Conservation (phyloP, 495 filamentous ascomycete species). For the Aeminium ludgeri region DNA sequence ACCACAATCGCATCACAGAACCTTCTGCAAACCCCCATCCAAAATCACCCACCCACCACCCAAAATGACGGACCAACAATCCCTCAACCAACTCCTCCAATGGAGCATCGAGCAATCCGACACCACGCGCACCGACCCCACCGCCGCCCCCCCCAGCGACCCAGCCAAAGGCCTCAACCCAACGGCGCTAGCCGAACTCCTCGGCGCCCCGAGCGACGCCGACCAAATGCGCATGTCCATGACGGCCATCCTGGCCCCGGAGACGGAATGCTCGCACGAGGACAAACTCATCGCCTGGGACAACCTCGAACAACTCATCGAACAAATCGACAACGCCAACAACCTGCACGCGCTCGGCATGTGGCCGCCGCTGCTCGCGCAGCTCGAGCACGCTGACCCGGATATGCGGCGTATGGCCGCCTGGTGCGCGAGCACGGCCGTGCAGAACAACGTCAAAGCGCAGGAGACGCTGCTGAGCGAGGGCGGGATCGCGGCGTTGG, state of each 20-base stretch:
- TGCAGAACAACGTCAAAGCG: slow-evolving; percentile 78
- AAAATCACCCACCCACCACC: neutral
- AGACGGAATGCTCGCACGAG: slow-evolving; percentile 42
- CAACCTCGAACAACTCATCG: slow-evolving; percentile 87
- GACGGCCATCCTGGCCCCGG: slow-evolving; percentile 43
- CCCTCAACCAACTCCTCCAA: slow-evolving; percentile 67
- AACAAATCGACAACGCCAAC: slow-evolving; percentile 88
- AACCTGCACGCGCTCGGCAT: slow-evolving; percentile 60
- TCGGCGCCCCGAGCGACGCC: slow-evolving; percentile 71
- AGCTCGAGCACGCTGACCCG: slow-evolving; percentile 47
- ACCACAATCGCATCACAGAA: too few species aligned
- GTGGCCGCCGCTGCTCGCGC: slow-evolving; percentile 60
- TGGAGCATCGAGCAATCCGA: slow-evolving; percentile 79
- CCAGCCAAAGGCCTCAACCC: slow-evolving; percentile 38
- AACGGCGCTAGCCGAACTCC: slow-evolving; percentile 50
- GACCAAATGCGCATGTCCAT: slow-evolving; percentile 78
- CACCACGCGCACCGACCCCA: slow-evolving; percentile 22
- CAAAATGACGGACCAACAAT: slow-evolving; percentile 32
- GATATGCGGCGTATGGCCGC: slow-evolving; percentile 68
- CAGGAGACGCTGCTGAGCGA: slow-evolving; percentile 63
- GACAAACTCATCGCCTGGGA: slow-evolving; percentile 81
- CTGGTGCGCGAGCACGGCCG: slow-evolving; percentile 85
- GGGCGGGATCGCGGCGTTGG: slow-evolving; percentile 52
- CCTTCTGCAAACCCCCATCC: too few species aligned
- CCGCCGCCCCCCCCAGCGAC: slow-evolving; percentile 23